Percentiles rank a stretch among this genome's conserved stretches.
phyloP scores from a whole-genome alignment of 176 grass and related monocot species.

The Juncus effusus region DNA sequence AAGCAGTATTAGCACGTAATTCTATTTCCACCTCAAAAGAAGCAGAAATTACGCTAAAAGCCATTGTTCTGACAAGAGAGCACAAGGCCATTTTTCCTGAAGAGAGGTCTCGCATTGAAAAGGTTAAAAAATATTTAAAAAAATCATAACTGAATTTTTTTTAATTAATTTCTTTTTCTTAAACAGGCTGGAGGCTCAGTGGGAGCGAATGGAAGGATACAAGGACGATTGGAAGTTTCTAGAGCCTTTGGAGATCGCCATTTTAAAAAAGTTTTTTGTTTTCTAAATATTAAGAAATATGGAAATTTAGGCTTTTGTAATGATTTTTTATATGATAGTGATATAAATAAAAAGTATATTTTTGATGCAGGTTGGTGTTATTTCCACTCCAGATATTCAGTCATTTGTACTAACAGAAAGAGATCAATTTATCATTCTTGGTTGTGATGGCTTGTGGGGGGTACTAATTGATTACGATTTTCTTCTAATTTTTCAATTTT shows the following conservation, averaged over 20 bases:
- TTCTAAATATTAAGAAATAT: slow-evolving; percentile 10
- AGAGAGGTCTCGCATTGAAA: slow-evolving; percentile 75
- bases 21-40: slow-evolving; percentile 16
- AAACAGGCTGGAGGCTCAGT: slow-evolving; percentile 77
- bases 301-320: no score
- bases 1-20: slow-evolving; percentile 79
- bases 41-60: slow-evolving; percentile 48
- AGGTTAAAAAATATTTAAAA: slow-evolving; percentile 42
- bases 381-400: slow-evolving; percentile 80
- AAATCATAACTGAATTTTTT: slow-evolving; percentile 4
- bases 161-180: slow-evolving; percentile 16
- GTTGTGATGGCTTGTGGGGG: slow-evolving; percentile 94
- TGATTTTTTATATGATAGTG: no score
- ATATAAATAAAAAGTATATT: no score
- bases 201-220: slow-evolving; percentile 80
- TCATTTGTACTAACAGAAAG: slow-evolving; percentile 83
- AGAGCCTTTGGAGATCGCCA: slow-evolving; percentile 89
- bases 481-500: slow-evolving; percentile 3
- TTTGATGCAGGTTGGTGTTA: slow-evolving; percentile 63
- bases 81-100: slow-evolving; percentile 97
- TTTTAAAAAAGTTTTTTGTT: slow-evolving; percentile 81
- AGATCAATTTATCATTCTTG: slow-evolving; percentile 77
- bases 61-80: slow-evolving; percentile 97
- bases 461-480: slow-evolving; percentile 44
- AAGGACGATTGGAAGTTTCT: slow-evolving; percentile 92